These are phyloP conservation scores for Spinacia oleracea DNA, from an alignment of 179 eudicot genomes.

Conservation along the genomic window DNA sequence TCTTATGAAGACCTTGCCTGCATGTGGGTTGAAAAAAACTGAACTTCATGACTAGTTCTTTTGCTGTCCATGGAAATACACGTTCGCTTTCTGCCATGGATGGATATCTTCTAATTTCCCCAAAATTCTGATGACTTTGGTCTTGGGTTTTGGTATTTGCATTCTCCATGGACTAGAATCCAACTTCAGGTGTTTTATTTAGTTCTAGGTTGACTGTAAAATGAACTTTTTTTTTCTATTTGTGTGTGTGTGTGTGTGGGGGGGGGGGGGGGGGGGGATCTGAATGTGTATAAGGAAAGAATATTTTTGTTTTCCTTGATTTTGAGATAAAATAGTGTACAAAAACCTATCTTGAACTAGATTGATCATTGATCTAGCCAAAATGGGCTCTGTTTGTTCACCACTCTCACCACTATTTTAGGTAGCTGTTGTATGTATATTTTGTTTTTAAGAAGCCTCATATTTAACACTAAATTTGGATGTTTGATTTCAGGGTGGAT, in stretches of 20 bases:
- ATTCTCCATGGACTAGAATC: background rate
- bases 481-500: conserved; percentile 71
- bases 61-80: background rate
- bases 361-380: background rate
- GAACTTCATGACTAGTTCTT: background rate
- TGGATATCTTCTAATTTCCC: background rate
- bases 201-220: background rate
- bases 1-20: background rate
- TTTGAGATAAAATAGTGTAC: background rate
- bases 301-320: background rate
- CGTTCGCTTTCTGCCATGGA: background rate
- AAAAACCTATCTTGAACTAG: background rate
- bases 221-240: no score
- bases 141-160: background rate
- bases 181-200: background rate
- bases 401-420: background rate
- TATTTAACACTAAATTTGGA: background rate
- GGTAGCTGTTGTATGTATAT: background rate
- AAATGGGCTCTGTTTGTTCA: background rate
- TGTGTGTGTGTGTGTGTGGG: no score
- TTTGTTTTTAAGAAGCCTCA: background rate
- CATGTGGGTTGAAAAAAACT: background rate
- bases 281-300: background rate
- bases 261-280: no score
- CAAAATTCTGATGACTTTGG: background rate